These are phyloP conservation scores for Artemisia argyi DNA, from an alignment of 129 eudicot species.

Conservation along the genomic window DNA sequence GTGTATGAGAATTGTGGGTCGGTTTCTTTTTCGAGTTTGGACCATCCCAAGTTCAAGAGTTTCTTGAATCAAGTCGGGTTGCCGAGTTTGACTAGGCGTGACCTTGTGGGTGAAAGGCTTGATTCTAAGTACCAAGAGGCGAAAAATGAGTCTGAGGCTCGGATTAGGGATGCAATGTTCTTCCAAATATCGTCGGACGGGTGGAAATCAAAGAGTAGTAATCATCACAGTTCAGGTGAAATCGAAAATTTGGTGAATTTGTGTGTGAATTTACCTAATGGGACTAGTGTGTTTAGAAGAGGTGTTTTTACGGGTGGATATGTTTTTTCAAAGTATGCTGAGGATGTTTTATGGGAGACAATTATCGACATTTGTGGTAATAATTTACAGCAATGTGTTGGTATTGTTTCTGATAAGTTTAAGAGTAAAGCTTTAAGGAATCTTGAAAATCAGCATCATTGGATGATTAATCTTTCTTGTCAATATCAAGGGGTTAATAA, in stretches of 20 bases:
- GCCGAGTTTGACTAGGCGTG: constrained; percentile 57
- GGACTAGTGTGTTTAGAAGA: constrained; percentile 74
- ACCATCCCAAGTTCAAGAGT: constrained; percentile 78
- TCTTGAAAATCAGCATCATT: constrained; percentile 80
- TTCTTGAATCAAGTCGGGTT: constrained; percentile 80
- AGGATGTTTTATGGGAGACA: constrained; percentile 83
- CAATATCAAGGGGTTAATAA: constrained; percentile 71
- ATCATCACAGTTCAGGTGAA: constrained; percentile 37
- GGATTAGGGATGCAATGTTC: constrained; percentile 85
- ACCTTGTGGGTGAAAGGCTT: constrained; percentile 62
- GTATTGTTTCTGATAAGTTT: constrained; percentile 89
- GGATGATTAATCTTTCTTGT: constrained; percentile 91
- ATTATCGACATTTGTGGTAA: constrained; percentile 71
- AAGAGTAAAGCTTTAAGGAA: constrained; percentile 80
- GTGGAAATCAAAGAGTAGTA: constrained; percentile 56
- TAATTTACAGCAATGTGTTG: constrained; percentile 70
- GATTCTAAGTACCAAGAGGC: constrained; percentile 71
- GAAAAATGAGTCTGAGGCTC: constrained; percentile 66
- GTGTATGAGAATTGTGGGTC: constrained; percentile 84
- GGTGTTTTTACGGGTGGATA: constrained; percentile 77
- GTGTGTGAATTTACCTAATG: constrained; percentile 84
- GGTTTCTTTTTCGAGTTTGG: constrained; percentile 72
- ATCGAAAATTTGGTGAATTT: constrained; percentile 69
- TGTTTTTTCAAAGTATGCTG: constrained; percentile 78
- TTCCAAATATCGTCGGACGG: constrained; percentile 81